Conservation (phyloP, 2,329 filamentous ascomycete species). For the Mycocentrospora acerina region DNA sequence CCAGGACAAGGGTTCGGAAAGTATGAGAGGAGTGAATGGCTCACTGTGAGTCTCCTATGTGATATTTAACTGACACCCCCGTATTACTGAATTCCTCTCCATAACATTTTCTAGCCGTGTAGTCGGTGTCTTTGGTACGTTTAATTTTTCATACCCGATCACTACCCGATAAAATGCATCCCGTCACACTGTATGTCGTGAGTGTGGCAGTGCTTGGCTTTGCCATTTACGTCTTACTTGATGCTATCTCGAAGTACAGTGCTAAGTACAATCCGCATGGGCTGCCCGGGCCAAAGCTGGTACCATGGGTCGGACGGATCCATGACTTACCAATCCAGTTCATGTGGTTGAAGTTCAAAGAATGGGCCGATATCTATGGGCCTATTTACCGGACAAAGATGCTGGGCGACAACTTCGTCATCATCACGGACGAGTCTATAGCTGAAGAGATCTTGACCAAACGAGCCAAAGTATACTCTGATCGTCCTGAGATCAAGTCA, state of each 20-base stretch:
- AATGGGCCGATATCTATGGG: constrained; percentile 38
- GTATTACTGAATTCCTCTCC: constrained; percentile 3
- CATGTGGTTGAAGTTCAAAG: constrained; percentile 56
- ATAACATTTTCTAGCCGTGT: background rate
- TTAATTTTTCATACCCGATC: background rate
- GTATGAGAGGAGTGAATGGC: constrained; percentile 15
- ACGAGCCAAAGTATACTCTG: constrained; percentile 55
- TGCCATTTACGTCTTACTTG: constrained; percentile 36
- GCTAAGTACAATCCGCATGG: constrained; percentile 38
- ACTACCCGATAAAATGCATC: constrained; percentile 40
- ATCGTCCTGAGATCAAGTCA: constrained; percentile 53
- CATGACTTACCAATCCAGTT: constrained; percentile 41
- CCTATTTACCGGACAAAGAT: constrained; percentile 42
- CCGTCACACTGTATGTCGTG: constrained; percentile 41
- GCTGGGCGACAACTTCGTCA: constrained; percentile 48
- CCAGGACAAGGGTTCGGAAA: constrained; percentile 21
- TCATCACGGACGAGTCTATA: constrained; percentile 55
- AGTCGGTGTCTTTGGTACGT: constrained; percentile 1
- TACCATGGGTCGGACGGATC: constrained; percentile 40
- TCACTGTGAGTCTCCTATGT: constrained; percentile 2
- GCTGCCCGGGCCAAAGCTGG: constrained; percentile 44
- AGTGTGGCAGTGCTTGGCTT: constrained; percentile 43
- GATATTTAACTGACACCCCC: constrained; percentile 19
- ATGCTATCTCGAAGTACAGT: constrained; percentile 40
- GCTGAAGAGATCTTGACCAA: constrained; percentile 57